These are phyloP conservation scores for Emericellopsis terricola DNA, from an alignment of 495 filamentous ascomycete species.

Conservation along the genomic window DNA sequence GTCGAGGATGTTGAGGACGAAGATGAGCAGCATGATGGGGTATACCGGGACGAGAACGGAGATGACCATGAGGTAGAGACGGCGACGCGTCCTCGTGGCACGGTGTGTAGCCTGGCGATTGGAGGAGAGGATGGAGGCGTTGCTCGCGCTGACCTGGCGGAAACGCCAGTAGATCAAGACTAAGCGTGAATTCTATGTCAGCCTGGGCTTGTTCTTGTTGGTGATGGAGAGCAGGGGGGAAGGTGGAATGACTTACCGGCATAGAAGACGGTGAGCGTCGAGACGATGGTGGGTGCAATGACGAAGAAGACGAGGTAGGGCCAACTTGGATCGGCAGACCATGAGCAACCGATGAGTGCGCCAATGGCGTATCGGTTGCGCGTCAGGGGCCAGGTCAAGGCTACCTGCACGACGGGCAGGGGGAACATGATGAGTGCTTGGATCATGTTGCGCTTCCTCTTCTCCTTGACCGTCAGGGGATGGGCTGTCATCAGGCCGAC, in stretches of 20 bases:
- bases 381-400: constrained; percentile 52
- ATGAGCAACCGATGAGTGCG: constrained; percentile 54
- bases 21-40: constrained; percentile 41
- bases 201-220: constrained; percentile 1
- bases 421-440: constrained; percentile 54
- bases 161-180: constrained; percentile 53
- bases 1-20: constrained; percentile 35
- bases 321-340: constrained; percentile 51
- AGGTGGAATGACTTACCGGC: constrained; percentile 44
- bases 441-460: constrained; percentile 30
- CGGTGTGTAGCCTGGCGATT: constrained; percentile 22
- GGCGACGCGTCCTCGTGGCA: constrained; percentile 43
- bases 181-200: constrained; percentile 8
- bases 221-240: too few species aligned
- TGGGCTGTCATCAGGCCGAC: constrained; percentile 39
- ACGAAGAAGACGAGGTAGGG: constrained; percentile 43
- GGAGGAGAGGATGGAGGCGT: constrained; percentile 35
- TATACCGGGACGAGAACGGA: constrained; percentile 46
- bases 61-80: constrained; percentile 61
- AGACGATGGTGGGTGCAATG: constrained; percentile 49
- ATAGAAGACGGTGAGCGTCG: constrained; percentile 44
- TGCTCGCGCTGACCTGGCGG: constrained; percentile 42
- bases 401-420: constrained; percentile 44
- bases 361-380: constrained; percentile 53
- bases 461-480: constrained; percentile 30